These are phyloP conservation scores for Penium margaritaceum DNA, from an alignment of 139 green algal species.

Conservation along the genomic window DNA sequence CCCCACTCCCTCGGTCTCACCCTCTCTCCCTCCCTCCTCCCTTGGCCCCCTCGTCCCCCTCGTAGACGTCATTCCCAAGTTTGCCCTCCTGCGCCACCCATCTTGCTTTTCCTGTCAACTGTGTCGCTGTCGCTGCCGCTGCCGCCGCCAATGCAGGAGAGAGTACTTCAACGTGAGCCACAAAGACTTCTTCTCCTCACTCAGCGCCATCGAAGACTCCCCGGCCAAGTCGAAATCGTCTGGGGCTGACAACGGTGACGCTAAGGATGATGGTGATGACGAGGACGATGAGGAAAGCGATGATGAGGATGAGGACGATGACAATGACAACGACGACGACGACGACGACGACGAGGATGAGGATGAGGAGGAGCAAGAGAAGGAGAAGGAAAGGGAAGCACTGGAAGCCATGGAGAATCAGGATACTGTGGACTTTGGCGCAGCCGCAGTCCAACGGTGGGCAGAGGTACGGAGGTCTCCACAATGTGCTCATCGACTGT, in stretches of 20 bases:
- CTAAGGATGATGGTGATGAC: not conserved
- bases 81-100: not conserved
- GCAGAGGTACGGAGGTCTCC: conserved; percentile 2
- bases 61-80: no score
- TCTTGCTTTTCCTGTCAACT: conserved; percentile 3
- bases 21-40: not conserved
- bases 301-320: not conserved
- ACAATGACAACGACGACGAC: not conserved
- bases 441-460: not conserved
- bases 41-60: not conserved
- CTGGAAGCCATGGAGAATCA: no score
- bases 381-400: not conserved
- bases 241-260: no score
- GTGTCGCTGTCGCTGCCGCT: no score
- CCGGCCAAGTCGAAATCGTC: no score
- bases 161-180: no score
- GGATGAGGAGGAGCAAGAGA: not conserved
- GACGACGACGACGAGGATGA: not conserved
- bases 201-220: no score
- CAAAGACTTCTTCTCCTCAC: no score
- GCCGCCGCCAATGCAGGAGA: no score
- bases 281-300: not conserved
- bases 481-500: no score
- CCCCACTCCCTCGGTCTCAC: not conserved
- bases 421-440: not conserved